These are phyloP conservation scores for Sclerotinia nivalis DNA, from an alignment of 2,329 filamentous ascomycete species.

Conservation along the genomic window DNA sequence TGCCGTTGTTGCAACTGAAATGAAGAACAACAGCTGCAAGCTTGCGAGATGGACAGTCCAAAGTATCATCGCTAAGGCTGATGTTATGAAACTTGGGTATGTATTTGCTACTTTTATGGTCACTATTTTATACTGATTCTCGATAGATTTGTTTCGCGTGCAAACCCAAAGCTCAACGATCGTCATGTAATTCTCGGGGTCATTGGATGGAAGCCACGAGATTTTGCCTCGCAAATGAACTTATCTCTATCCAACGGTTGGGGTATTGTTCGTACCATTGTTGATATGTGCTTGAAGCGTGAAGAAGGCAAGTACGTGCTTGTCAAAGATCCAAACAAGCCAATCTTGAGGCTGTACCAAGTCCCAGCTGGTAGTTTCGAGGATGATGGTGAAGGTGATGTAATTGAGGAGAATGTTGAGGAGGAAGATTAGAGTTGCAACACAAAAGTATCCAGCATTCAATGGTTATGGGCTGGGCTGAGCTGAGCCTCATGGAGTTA, in stretches of 20 bases:
- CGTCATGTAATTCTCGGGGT: slow-evolving; percentile 95
- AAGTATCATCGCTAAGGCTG: slow-evolving; percentile 94
- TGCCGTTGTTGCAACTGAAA: slow-evolving; percentile 97
- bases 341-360: slow-evolving; percentile 88
- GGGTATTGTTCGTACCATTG: slow-evolving; percentile 98
- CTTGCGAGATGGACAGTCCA: slow-evolving; percentile 97
- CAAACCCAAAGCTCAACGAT: slow-evolving; percentile 88
- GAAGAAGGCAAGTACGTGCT: slow-evolving; percentile 80
- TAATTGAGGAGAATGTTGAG: slow-evolving; percentile 39
- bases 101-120: slow-evolving; percentile 42
- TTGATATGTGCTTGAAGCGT: slow-evolving; percentile 84
- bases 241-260: slow-evolving; percentile 94
- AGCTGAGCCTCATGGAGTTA: slow-evolving; percentile 20
- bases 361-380: slow-evolving; percentile 87
- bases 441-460: slow-evolving; percentile 1
- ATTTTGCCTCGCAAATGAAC: slow-evolving; percentile 98
- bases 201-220: slow-evolving; percentile 94
- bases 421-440: slow-evolving; percentile 32
- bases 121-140: slow-evolving; percentile 4
- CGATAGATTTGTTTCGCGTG: slow-evolving; percentile 85
- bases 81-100: slow-evolving; percentile 96
- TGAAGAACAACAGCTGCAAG: slow-evolving; percentile 99
- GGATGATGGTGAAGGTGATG: slow-evolving; percentile 70
- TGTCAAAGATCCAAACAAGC: slow-evolving; percentile 94
- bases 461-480: slow-evolving; percentile 13